These are phyloP conservation scores for Paspalum vaginatum DNA, from an alignment of 176 grass and related monocot genomes.

Conservation along the genomic window DNA sequence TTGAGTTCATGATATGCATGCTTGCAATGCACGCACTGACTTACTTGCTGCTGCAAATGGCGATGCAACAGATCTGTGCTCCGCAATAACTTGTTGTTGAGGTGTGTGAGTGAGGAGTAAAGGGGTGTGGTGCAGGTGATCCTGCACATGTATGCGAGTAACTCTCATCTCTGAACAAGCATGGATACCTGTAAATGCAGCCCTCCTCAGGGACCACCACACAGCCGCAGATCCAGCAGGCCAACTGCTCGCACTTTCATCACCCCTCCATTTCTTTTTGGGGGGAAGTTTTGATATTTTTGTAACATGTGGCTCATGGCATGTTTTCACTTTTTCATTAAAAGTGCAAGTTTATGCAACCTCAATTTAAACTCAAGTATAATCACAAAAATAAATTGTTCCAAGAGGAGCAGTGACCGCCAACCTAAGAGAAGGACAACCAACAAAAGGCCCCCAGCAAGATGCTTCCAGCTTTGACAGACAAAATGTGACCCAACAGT, in stretches of 20 bases:
- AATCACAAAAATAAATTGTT: background rate
- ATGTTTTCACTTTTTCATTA: background rate
- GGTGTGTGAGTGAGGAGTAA: conserved; percentile 24
- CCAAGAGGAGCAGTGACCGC: background rate
- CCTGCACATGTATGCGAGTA: conserved; percentile 36
- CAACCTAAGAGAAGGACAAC: background rate
- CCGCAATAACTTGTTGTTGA: conserved; percentile 26
- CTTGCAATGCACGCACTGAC: conserved; percentile 39
- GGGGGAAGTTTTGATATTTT: background rate
- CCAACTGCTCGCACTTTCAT: conserved; percentile 37
- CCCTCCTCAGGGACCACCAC: conserved; percentile 33
- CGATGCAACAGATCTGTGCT: background rate
- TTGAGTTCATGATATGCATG: background rate
- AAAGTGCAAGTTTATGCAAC: background rate
- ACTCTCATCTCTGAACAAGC: conserved; percentile 24
- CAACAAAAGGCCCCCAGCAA: too few species aligned
- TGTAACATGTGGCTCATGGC: background rate
- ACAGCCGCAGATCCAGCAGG: conserved; percentile 17
- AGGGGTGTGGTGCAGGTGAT: conserved; percentile 37
- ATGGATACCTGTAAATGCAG: conserved; percentile 36
- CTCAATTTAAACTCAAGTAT: background rate
- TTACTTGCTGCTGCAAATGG: conserved; percentile 10
- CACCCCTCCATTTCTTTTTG: background rate
- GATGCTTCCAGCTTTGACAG: background rate
- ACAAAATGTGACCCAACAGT: background rate